phyloP scores from a whole-genome alignment of 768 basidiomycete genomes.

The Daedaleopsis nitida region DNA sequence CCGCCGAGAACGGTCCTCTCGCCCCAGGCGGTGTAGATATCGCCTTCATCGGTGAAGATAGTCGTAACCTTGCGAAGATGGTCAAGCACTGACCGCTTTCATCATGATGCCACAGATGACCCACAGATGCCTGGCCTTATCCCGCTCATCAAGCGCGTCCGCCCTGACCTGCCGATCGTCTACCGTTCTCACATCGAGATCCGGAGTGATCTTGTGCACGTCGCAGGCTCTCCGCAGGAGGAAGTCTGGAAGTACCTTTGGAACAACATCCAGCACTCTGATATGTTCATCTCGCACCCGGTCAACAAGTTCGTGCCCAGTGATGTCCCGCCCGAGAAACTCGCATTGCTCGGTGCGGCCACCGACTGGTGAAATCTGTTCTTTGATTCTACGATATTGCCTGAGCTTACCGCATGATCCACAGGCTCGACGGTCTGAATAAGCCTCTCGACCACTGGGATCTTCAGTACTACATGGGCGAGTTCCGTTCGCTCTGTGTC shows the following conservation, averaged over 20 bases:
- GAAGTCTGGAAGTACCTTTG: conserved; percentile 96
- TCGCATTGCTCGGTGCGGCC: conserved; percentile 77
- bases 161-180: conserved; percentile 85
- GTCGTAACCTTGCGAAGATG: not conserved
- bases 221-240: conserved; percentile 80
- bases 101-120: conserved; percentile 54
- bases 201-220: conserved; percentile 77
- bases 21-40: conserved; percentile 84
- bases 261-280: conserved; percentile 87
- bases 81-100: conserved; percentile 13
- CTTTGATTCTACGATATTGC: not conserved
- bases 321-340: conserved; percentile 72
- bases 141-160: conserved; percentile 83
- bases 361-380: conserved; percentile 71
- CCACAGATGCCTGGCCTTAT: conserved; percentile 96
- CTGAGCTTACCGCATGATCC: conserved; percentile 3
- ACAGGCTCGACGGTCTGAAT: conserved; percentile 91
- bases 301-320: conserved; percentile 93
- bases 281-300: conserved; percentile 92
- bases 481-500: conserved; percentile 74
- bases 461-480: conserved; percentile 86
- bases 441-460: conserved; percentile 84
- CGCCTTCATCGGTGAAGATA: conserved; percentile 75
- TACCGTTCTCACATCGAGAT: conserved; percentile 97
- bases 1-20: conserved; percentile 80